Evolutionary conservation across 495 filamentous ascomycete genomes (phyloP), one percentile per base, ranked within the genome.

Genomic region (Penicillium nucicola): DNA sequence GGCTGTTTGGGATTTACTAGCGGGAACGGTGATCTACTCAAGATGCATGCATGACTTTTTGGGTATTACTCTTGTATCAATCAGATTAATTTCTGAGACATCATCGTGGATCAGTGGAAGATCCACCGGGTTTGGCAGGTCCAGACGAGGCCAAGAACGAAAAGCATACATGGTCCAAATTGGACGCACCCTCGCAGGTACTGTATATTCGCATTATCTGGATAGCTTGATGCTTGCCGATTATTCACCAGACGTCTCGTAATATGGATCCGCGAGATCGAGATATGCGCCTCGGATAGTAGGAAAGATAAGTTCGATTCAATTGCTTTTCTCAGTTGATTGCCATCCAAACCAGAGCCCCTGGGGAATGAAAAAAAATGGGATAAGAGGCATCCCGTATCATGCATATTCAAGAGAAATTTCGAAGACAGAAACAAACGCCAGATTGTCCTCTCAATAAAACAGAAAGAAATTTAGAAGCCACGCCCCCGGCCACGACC

Each of bases 401-500:
- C 50, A 65, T 62, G 56, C 58, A 62, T 60, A 44, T 33, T 57
- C 31, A 56, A 57, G 56, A 43, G 46, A 35, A 48, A 58, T 50
- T 53, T 53, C 36, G 39, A 62, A 61, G 46, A 58, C 49, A 64
- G 43, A 62, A 40, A 60, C 25, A 64, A 67, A 58, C 60, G 60
- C 60, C 60, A 42, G 47, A 47, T 31, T 55, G 57, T 50, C 57
- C 51, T 57, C 41, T 55, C 42, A 51, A 52, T 45, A 51, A 54
- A 46, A 58, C 55, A 45, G 15, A 23, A 59, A 51, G 23, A 22
- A 22, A 37, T 38, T 61, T 77, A 82, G 61, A 82, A 82, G 11
- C 83, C 62, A 52, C 62, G 62, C 1, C 56, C 79, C 30, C 84
- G 68, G 22, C 87, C 86, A 45, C 84, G 74, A 30, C 87, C 87